Evolutionary conservation across 345 rosid species (phyloP).

Genomic region (Erysimum cheiranthoides): DNA sequence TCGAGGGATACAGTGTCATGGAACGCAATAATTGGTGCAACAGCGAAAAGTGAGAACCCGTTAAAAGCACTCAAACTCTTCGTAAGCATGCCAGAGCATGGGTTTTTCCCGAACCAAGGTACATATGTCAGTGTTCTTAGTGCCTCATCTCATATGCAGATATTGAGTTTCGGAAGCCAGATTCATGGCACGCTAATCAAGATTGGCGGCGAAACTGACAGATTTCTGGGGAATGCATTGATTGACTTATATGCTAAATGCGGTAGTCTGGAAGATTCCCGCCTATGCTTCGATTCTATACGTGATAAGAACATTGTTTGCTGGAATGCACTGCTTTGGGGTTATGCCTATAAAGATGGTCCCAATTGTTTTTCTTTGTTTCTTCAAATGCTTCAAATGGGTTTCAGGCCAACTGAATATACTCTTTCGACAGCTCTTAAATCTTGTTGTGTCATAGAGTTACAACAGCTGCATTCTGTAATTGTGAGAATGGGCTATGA

Average conservation of each 20-base stretch:
- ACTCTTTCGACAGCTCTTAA: no score
- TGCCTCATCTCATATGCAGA: constrained; percentile 52
- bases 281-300: constrained; percentile 61
- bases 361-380: constrained; percentile 52
- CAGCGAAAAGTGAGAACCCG: constrained; percentile 55
- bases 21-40: constrained; percentile 69
- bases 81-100: constrained; percentile 53
- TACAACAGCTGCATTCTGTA: no score
- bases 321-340: constrained; percentile 81
- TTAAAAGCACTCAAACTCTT: constrained; percentile 57
- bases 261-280: constrained; percentile 60
- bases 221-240: constrained; percentile 67
- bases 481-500: constrained; percentile 69
- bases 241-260: constrained; percentile 77
- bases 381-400: constrained; percentile 60
- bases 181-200: constrained; percentile 65
- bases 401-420: constrained; percentile 70
- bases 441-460: no score
- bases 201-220: constrained; percentile 55
- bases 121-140: constrained; percentile 61
- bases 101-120: constrained; percentile 54
- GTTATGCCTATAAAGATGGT: constrained; percentile 57
- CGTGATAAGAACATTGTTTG: constrained; percentile 68
- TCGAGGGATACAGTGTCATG: constrained; percentile 68
- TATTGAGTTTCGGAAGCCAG: constrained; percentile 53